A percentile compares a stretch with the other conserved stretches of the same genome.
phyloP scores from a whole-genome alignment of 805 yeast species.

The Kuraishia hungarica region DNA sequence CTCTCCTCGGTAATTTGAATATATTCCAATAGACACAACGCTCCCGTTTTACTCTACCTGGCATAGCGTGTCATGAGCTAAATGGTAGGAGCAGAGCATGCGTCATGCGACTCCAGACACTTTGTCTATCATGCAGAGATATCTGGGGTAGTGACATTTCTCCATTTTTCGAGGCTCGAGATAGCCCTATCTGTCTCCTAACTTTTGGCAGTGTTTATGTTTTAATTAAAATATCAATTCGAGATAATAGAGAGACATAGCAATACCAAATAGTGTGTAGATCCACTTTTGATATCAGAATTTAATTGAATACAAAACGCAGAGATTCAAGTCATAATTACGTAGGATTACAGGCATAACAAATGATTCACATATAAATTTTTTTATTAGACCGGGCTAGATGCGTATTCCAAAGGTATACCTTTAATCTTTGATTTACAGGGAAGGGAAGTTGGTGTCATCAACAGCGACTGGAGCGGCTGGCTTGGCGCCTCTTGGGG shows the following conservation, averaged over 20 bases:
- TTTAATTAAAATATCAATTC: no score
- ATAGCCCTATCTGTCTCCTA: no score
- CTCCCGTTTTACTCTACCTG: no score
- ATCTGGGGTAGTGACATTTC: background rate
- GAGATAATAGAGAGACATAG: no score
- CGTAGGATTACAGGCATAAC: background rate
- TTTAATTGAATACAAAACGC: no score
- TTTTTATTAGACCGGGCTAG: background rate
- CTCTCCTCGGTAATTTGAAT: background rate
- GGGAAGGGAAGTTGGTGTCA: slow-evolving; percentile 71
- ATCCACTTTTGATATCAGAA: no score
- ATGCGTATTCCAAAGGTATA: background rate
- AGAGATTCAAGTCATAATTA: background rate
- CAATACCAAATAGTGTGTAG: no score
- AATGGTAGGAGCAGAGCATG: background rate
- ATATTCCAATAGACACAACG: background rate
- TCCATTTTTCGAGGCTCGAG: background rate
- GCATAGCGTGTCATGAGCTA: background rate
- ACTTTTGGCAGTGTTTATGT: no score
- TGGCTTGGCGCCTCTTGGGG: slow-evolving; percentile 20
- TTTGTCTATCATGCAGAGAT: background rate
- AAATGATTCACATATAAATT: background rate
- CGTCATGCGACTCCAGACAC: background rate
- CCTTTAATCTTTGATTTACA: slow-evolving; percentile 19
- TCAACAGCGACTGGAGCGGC: slow-evolving; percentile 31